phyloP scores from a whole-genome alignment of 768 basidiomycete species.

The Porpolomopsis calyptriformis region DNA sequence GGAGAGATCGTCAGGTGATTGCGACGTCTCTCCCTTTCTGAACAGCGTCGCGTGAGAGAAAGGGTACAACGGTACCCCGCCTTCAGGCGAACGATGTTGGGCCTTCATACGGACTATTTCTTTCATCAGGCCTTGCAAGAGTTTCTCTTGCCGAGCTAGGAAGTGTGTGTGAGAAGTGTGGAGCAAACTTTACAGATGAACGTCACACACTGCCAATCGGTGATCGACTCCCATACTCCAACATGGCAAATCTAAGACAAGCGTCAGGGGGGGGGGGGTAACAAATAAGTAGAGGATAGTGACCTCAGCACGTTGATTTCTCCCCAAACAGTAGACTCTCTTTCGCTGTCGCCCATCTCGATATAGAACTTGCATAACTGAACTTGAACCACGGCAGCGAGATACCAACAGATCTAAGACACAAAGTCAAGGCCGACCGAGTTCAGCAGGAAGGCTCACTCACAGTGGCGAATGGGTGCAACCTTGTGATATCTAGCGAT shows the following conservation, averaged over 20 bases:
- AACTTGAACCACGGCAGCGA: constrained; percentile 78
- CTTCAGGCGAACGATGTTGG: constrained; percentile 70
- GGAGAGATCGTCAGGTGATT: constrained; percentile 21
- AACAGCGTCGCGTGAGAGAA: constrained; percentile 65
- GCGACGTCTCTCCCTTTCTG: constrained; percentile 33
- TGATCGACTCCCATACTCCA: constrained; percentile 68
- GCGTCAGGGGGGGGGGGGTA: background rate
- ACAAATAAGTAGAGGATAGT: constrained; percentile 11
- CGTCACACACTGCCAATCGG: constrained; percentile 66
- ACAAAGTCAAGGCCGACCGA: constrained; percentile 8
- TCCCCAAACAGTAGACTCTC: constrained; percentile 75
- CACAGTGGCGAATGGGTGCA: constrained; percentile 79
- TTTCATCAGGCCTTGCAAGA: constrained; percentile 74
- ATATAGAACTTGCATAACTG: constrained; percentile 82
- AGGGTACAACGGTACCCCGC: constrained; percentile 71
- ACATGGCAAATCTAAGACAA: constrained; percentile 61
- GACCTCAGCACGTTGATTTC: constrained; percentile 79
- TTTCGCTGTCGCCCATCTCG: constrained; percentile 61
- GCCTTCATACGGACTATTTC: constrained; percentile 78
- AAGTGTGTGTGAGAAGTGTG: constrained; percentile 2
- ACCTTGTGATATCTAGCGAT: constrained; percentile 65
- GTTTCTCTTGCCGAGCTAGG: constrained; percentile 69
- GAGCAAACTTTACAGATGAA: background rate
- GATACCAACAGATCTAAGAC: constrained; percentile 78
- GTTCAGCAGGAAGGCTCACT: constrained; percentile 17